Percentiles rank a stretch among this genome's conserved stretches.
phyloP scores from a whole-genome alignment of 169 alveolate genomes.

The Cryptosporidium sp. region DNA sequence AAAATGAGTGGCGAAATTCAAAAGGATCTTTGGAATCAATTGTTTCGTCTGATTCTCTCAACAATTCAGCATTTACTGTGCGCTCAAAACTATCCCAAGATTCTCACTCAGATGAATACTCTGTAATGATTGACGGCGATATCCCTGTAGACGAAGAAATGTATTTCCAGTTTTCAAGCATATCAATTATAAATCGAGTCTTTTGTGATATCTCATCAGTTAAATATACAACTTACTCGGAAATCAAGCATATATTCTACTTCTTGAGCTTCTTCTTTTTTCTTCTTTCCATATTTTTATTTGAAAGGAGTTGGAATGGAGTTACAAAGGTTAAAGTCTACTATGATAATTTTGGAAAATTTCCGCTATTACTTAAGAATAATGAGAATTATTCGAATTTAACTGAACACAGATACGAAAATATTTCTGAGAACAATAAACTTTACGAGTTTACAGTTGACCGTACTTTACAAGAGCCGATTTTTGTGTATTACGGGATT shows the following conservation, averaged over 20 bases:
- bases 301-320: constrained; percentile 58
- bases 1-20: constrained; percentile 49
- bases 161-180: constrained; percentile 7
- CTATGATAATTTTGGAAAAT: constrained; percentile 27
- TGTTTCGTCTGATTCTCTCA: constrained; percentile 19
- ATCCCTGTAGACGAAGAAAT: neutral
- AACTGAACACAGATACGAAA: neutral
- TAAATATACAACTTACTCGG: constrained; percentile 45
- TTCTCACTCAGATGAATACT: constrained; percentile 8
- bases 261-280: constrained; percentile 42
- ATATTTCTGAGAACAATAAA: constrained; percentile 1
- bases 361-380: constrained; percentile 5
- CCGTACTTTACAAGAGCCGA: constrained; percentile 50
- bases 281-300: neutral
- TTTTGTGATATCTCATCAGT: constrained; percentile 71
- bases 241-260: neutral
- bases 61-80: neutral
- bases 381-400: neutral
- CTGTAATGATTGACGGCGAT: constrained; percentile 43
- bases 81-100: constrained; percentile 9
- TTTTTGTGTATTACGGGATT: constrained; percentile 39
- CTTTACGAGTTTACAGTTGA: constrained; percentile 39
- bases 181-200: constrained; percentile 27
- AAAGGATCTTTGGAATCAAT: constrained; percentile 53
- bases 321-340: constrained; percentile 11